Base-by-base conservation (phyloP, 2,329 filamentous ascomycete genomes). In the Colletotrichum higginsianum region DNA sequence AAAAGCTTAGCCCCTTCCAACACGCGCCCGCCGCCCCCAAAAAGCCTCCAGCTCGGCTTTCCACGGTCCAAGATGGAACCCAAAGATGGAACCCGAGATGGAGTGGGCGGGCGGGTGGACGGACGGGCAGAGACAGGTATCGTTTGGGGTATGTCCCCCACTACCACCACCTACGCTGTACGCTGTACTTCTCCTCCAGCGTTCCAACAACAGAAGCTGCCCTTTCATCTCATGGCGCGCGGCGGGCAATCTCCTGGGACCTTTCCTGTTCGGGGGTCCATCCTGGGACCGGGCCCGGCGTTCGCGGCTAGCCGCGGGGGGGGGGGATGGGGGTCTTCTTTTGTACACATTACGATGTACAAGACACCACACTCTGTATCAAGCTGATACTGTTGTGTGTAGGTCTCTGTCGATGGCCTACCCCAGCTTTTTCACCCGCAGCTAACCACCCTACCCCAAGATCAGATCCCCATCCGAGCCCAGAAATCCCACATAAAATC, bases 371-470 rank as follows among this genome's bases (percentile, higher is more conserved):
- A 9, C 30, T 35, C 30, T 35, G 30, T 35, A 35, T 9, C 30
- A 35, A 35, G 30, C 30, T 35, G 9, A 35, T 35, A 35, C 8
- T 9, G 30, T 35, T 9, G 8, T 35, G 30, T 35, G 30, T 35
- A 9, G 8, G 30, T 8, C 30, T 30, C 30, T 30, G 49, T 2
- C 11, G 8, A 35, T 4, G 26, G 49, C 47, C 35, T 50, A 61
- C 47, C 61, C 61, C 61, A 52, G 61, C 64, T 60, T 13, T 52
- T 30, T 13, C 30, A 42, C 46, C 67, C 64, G 64, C 50, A 52
- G 44, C 23, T 55, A 57, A 49, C 67, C 63, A 23, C 6, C 23
- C 66, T 70, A 71, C 68, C 65, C 68, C 68, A 68, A 71, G 50
- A 40, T 61, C 44, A 15, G 6, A 15, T 15, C 52, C 65, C 35